phyloP scores from a whole-genome alignment of 129 eudicot genomes.

The Saposhnikovia divaricata region DNA sequence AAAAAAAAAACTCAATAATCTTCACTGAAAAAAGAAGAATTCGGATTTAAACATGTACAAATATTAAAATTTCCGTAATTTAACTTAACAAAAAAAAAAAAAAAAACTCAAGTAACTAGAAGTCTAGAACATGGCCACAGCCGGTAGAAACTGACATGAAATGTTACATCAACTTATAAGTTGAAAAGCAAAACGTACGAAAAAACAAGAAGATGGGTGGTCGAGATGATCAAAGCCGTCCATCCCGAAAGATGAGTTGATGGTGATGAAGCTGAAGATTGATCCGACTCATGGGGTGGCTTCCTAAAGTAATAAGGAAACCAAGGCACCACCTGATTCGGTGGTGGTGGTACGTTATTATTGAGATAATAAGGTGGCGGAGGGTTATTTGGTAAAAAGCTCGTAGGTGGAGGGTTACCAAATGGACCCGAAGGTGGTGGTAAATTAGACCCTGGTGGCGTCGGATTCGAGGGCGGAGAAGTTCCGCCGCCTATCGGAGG shows the following conservation, averaged over 20 bases:
- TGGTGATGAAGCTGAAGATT: neutral
- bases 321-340: neutral
- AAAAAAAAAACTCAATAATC: neutral
- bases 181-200: neutral
- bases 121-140: too few species aligned
- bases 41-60: neutral
- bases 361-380: conserved; percentile 6
- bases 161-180: neutral
- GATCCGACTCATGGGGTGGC: neutral
- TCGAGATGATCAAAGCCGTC: neutral
- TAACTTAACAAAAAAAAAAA: neutral
- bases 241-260: neutral
- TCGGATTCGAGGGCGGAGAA: neutral
- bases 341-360: neutral
- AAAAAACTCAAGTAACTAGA: neutral
- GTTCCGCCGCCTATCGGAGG: neutral
- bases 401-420: neutral
- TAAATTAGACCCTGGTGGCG: neutral
- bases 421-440: conserved; percentile 1
- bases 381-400: neutral
- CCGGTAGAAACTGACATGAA: neutral
- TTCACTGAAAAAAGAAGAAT: neutral
- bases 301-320: conserved; percentile 4
- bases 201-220: neutral
- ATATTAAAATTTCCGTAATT: neutral